Conservation (phyloP, 306 rosid species). For the Ormosia emarginata region DNA sequence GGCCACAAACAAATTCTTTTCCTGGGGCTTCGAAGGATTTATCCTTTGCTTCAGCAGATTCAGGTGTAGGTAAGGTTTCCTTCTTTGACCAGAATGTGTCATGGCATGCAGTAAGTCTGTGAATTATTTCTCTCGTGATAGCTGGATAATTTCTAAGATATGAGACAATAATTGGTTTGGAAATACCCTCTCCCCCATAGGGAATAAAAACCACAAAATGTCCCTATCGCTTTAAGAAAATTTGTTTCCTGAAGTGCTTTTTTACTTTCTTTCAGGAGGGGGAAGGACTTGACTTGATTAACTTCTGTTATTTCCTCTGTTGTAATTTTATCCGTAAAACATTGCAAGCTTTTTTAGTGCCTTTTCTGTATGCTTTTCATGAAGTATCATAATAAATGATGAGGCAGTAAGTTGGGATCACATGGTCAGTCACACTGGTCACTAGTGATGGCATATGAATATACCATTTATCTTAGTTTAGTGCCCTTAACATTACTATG, state of each 20-base stretch:
- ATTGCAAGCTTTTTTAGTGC: not conserved
- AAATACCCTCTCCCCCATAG: not conserved
- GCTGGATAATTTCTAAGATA: conserved; percentile 12
- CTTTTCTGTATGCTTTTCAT: not conserved
- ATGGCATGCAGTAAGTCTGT: not conserved
- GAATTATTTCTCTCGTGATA: not conserved
- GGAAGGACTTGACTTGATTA: not conserved
- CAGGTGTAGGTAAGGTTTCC: conserved; percentile 53
- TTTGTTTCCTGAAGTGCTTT: not conserved
- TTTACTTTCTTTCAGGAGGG: not conserved
- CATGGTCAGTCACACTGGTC: not conserved
- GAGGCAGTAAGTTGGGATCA: not conserved
- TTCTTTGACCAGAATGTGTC: not conserved
- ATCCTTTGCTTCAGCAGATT: conserved; percentile 51
- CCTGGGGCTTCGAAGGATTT: conserved; percentile 58
- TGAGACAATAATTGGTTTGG: not conserved
- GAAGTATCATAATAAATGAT: not conserved
- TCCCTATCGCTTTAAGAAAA: not conserved
- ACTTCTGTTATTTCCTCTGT: not conserved
- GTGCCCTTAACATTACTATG: not conserved
- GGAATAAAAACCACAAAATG: not conserved
- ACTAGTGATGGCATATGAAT: not conserved
- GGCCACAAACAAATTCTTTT: conserved; percentile 58
- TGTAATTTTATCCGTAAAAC: not conserved
- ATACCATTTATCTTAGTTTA: not conserved